Evolutionary conservation across 106 monocot genomes (phyloP).

Genomic region (Apostasia shenzhenica): DNA sequence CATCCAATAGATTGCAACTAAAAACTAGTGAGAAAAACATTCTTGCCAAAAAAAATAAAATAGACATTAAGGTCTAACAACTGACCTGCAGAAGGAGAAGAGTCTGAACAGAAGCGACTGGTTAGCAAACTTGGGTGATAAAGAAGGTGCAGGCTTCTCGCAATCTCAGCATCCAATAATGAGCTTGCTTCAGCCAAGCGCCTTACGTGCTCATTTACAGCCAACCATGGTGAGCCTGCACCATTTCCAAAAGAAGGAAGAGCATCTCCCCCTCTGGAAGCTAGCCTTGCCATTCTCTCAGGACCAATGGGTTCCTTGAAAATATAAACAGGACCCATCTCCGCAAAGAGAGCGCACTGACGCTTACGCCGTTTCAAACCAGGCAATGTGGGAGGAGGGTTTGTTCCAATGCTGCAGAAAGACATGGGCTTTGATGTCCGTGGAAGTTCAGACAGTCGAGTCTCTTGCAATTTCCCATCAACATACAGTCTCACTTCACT

Average conservation of each 20-base stretch:
- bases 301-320: slow-evolving; percentile 90
- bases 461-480: slow-evolving; percentile 84
- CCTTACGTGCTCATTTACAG: slow-evolving; percentile 45
- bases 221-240: slow-evolving; percentile 60
- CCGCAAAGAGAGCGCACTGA: slow-evolving; percentile 90
- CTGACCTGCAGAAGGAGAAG: slow-evolving; percentile 94
- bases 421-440: slow-evolving; percentile 78
- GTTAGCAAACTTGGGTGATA: slow-evolving; percentile 84
- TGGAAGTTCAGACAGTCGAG: slow-evolving; percentile 78
- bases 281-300: slow-evolving; percentile 71
- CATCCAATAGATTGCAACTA: too few species aligned
- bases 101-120: slow-evolving; percentile 80
- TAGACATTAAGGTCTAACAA: background rate
- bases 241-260: slow-evolving; percentile 80
- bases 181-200: slow-evolving; percentile 72
- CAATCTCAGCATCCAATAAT: slow-evolving; percentile 67
- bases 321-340: slow-evolving; percentile 94
- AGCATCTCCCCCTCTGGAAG: slow-evolving; percentile 72
- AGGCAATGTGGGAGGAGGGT: slow-evolving; percentile 85
- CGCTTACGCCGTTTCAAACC: slow-evolving; percentile 66
- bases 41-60: background rate
- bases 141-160: slow-evolving; percentile 68
- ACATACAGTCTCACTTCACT: slow-evolving; percentile 90
- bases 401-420: slow-evolving; percentile 92
- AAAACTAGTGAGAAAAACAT: too few species aligned